These are phyloP conservation scores for Microsporum canis DNA, from an alignment of 2,329 filamentous ascomycete genomes.

Conservation along the genomic window DNA sequence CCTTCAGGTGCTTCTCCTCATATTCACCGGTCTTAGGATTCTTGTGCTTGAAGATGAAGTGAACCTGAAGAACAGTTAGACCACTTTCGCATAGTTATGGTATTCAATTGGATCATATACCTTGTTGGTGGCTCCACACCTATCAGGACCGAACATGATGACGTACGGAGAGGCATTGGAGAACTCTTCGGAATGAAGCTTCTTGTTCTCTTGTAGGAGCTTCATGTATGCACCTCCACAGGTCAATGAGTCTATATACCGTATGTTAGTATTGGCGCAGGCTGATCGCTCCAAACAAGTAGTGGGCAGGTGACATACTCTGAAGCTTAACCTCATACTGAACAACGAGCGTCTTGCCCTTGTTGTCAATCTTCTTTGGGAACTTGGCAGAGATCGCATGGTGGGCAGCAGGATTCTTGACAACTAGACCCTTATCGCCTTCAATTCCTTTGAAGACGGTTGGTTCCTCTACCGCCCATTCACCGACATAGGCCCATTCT, in stretches of 20 bases:
- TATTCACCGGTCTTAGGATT: slow-evolving; percentile 99
- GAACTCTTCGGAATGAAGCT: slow-evolving; percentile 95
- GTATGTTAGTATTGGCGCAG: slow-evolving; percentile 23
- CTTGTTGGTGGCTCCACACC: slow-evolving; percentile 99
- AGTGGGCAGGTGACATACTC: slow-evolving; percentile 49
- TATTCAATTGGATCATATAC: slow-evolving; percentile 37
- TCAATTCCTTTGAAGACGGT: slow-evolving; percentile 80
- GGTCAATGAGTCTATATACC: slow-evolving; percentile 66
- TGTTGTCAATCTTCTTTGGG: slow-evolving; percentile 91
- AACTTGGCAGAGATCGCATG: slow-evolving; percentile 99
- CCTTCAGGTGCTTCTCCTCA: slow-evolving; percentile 95
- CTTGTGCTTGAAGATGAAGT: slow-evolving; percentile 99
- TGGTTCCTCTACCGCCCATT: slow-evolving; percentile 95
- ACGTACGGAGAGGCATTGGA: slow-evolving; percentile 94
- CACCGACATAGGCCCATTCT: slow-evolving; percentile 94
- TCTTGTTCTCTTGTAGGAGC: slow-evolving; percentile 94
- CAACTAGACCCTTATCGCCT: slow-evolving; percentile 89
- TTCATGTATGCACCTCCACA: slow-evolving; percentile 99
- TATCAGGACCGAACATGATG: slow-evolving; percentile 99
- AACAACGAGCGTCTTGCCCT: slow-evolving; percentile 90
- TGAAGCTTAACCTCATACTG: slow-evolving; percentile 99
- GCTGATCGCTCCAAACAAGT: neutral
- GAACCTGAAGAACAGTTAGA: slow-evolving; percentile 38
- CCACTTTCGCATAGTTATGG: neutral
- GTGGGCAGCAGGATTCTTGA: slow-evolving; percentile 96